These are phyloP conservation scores for Heterobasidion annosum DNA, from an alignment of 1,284 basidiomycete genomes.

Conservation along the genomic window DNA sequence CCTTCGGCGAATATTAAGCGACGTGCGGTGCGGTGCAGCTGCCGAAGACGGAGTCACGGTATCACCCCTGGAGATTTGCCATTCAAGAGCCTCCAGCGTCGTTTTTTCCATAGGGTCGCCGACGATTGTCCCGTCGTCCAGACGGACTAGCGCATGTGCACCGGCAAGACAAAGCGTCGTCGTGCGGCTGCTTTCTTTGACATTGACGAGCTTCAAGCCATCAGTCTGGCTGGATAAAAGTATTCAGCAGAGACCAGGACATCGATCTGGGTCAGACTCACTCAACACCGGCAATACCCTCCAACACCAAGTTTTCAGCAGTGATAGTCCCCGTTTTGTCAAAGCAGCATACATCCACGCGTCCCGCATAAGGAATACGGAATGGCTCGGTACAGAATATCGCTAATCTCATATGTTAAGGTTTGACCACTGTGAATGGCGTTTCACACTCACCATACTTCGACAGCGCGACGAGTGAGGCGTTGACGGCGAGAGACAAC, in stretches of 20 bases:
- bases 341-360: conserved; percentile 95
- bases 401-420: conserved; percentile 34
- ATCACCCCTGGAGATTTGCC: conserved; percentile 83
- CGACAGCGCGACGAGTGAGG: conserved; percentile 85
- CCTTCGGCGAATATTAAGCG: conserved; percentile 73
- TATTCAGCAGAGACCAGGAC: not conserved
- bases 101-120: conserved; percentile 99
- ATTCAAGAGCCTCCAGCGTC: conserved; percentile 86
- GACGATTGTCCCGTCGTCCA: conserved; percentile 89
- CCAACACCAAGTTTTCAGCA: conserved; percentile 88
- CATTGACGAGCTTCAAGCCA: conserved; percentile 62
- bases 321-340: conserved; percentile 98
- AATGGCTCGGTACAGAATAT: conserved; percentile 98
- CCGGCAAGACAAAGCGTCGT: conserved; percentile 88
- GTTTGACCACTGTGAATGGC: not conserved
- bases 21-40: conserved; percentile 46
- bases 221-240: conserved; percentile 37
- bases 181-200: conserved; percentile 68
- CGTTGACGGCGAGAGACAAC: conserved; percentile 89
- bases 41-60: conserved; percentile 50
- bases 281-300: conserved; percentile 86
- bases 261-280: conserved; percentile 20
- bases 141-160: conserved; percentile 89
- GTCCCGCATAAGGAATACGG: conserved; percentile 88
- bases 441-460: conserved; percentile 61